Evolutionary conservation across 2,329 filamentous ascomycete genomes (phyloP).

Genomic region (Neofusicoccum sp.): DNA sequence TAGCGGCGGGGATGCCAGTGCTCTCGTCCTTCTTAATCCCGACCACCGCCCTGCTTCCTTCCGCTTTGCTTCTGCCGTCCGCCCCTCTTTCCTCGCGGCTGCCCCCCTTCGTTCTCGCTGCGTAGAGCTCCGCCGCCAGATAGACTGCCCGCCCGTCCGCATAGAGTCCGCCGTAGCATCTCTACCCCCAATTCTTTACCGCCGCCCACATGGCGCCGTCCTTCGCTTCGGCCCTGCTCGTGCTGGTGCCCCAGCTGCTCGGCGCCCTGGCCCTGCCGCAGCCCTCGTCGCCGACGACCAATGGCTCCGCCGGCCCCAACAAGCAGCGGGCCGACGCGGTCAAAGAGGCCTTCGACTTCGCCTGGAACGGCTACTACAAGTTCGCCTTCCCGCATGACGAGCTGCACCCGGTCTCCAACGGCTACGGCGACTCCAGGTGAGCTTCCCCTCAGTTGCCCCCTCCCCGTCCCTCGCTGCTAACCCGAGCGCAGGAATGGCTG

Average conservation of each 20-base stretch:
- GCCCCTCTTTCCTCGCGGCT: not conserved
- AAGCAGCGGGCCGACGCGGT: slow-evolving; percentile 36
- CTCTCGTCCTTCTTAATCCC: slow-evolving; percentile 3
- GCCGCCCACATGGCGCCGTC: slow-evolving; percentile 5
- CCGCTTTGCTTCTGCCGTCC: not conserved
- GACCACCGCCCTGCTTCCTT: not conserved
- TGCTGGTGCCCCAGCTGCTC: slow-evolving; percentile 3
- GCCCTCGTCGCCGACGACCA: not conserved
- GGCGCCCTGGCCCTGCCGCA: slow-evolving; percentile 11
- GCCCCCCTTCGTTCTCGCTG: not conserved
- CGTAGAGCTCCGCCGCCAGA: not conserved
- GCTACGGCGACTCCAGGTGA: slow-evolving; percentile 69
- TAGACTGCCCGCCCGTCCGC: not conserved
- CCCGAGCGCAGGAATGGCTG: slow-evolving; percentile 67
- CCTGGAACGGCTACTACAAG: slow-evolving; percentile 60
- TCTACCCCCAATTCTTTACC: not conserved
- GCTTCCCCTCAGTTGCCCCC: slow-evolving; percentile 23
- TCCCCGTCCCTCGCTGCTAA: slow-evolving; percentile 8
- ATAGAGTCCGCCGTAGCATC: not conserved
- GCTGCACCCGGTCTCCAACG: slow-evolving; percentile 68
- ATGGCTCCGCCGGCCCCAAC: not conserved
- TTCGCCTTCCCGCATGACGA: slow-evolving; percentile 80
- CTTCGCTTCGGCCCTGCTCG: not conserved
- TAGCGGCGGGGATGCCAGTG: not conserved
- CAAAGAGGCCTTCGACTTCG: slow-evolving; percentile 35